Evolutionary conservation across 2,329 filamentous ascomycete species (phyloP), one percentile per base, ranked within the genome.

Genomic region (Xylaria sp.): DNA sequence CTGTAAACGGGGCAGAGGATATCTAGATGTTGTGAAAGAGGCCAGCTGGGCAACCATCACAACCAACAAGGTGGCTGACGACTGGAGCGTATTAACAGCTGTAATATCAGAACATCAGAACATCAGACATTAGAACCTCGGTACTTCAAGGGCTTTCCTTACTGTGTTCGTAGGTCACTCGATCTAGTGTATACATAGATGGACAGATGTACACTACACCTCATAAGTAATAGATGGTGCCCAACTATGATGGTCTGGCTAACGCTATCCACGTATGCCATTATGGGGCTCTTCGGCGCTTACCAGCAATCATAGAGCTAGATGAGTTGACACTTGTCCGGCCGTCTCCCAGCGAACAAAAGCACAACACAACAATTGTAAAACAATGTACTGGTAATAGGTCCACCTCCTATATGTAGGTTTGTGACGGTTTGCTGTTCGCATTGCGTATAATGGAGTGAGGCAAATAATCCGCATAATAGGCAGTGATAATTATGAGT

Each of bases 271-370:
- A 63, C 54, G 61, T 58, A 50, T 36, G 51, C 42, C 22, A 17
- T 27, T 61, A 63, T 44, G 61, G 61, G 53, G 61, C 61, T 38
- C 9, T 47, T 56, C 58, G 31, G 44, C 38, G 31, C 39, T 56
- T 63, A 44, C 36, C 60, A 47, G 39, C 42, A 47, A 49, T 36
- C 20, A 39, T 9, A 22, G 22, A 38, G 17, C 50, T 45, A 25
- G 25, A 57, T 25, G 27, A 29, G 11, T 29, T 20, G 36, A 31
- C 54, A 39, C 31, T 55, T 55, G 27, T 33, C n/a, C 7, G 38
- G 27, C 4, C 13, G n/a, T 51, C 9, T 44, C n/a, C 33, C 31
- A 44, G 9, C 11, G n/a, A n/a, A 7, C 20, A 17, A 45, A 45
- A 25, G 3, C 15, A 42, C 7, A 20, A 44, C n/a, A 31, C 17